phyloP scores from a whole-genome alignment of 2,329 filamentous ascomycete genomes.

The Penicillium griseofulvum region DNA sequence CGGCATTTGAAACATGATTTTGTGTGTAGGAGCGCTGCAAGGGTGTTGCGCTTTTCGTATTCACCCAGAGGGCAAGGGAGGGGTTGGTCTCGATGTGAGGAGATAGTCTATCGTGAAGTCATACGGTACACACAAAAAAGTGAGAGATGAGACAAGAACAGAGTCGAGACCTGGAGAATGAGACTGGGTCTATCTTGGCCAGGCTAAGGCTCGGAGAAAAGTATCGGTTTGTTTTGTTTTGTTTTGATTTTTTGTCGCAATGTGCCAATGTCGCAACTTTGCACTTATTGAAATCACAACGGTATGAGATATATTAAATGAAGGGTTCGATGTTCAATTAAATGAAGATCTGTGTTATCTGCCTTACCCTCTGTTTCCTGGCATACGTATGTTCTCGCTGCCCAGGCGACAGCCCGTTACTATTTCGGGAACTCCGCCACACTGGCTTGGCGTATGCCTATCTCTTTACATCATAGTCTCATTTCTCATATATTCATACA shows the following conservation, averaged over 20 bases:
- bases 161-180: not conserved
- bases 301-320: not conserved
- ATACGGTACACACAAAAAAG: not conserved
- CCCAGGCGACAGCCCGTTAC: conserved; percentile 27
- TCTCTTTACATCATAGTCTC: conserved; percentile 6
- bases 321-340: not conserved
- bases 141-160: not conserved
- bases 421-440: conserved; percentile 26
- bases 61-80: conserved; percentile 1
- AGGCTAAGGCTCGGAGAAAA: conserved; percentile 1
- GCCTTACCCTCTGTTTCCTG: not conserved
- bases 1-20: conserved; percentile 29
- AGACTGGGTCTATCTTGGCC: not conserved
- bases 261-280: not conserved
- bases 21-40: conserved; percentile 15
- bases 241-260: not conserved
- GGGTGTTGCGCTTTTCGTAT: conserved; percentile 19
- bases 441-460: conserved; percentile 6
- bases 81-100: not conserved
- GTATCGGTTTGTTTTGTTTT: conserved; percentile 4
- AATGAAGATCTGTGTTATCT: not conserved
- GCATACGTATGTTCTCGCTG: conserved; percentile 7
- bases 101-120: conserved; percentile 6
- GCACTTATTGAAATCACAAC: not conserved
- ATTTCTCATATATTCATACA: conserved; percentile 7